Conservation (phyloP, 2,329 filamentous ascomycete species). For the Myriosclerotinia duriaeana region DNA sequence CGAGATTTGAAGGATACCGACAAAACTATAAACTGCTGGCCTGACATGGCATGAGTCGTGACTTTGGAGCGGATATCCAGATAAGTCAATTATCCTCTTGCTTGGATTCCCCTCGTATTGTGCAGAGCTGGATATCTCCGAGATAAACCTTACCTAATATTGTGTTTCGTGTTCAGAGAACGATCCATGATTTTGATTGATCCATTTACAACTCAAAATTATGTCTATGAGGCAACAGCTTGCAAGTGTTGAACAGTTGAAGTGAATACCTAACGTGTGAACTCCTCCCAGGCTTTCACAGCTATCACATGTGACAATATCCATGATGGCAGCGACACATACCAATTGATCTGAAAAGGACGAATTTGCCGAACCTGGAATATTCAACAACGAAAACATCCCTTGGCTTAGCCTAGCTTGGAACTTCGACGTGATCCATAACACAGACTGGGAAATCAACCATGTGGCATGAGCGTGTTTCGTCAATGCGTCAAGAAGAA, state of each 20-base stretch:
- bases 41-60: neutral
- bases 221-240: neutral
- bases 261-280: neutral
- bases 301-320: neutral
- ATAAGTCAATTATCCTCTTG: neutral
- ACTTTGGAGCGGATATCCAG: neutral
- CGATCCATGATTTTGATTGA: no score
- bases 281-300: no score
- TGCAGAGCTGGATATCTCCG: neutral
- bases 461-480: conserved; percentile 13
- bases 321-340: conserved; percentile 2
- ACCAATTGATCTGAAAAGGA: neutral
- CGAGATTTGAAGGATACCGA: neutral
- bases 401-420: neutral
- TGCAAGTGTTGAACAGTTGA: neutral
- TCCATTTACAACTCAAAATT: neutral
- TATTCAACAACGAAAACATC: neutral
- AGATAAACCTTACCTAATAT: neutral
- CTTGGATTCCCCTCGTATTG: neutral
- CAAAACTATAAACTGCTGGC: neutral
- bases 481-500: neutral
- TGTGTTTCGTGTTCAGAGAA: conserved; percentile 3
- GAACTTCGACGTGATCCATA: conserved; percentile 7
- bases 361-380: neutral
- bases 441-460: conserved; percentile 13